These are phyloP conservation scores for Colletotrichum destructivum DNA, from an alignment of 2,329 filamentous ascomycete species.

Conservation along the genomic window DNA sequence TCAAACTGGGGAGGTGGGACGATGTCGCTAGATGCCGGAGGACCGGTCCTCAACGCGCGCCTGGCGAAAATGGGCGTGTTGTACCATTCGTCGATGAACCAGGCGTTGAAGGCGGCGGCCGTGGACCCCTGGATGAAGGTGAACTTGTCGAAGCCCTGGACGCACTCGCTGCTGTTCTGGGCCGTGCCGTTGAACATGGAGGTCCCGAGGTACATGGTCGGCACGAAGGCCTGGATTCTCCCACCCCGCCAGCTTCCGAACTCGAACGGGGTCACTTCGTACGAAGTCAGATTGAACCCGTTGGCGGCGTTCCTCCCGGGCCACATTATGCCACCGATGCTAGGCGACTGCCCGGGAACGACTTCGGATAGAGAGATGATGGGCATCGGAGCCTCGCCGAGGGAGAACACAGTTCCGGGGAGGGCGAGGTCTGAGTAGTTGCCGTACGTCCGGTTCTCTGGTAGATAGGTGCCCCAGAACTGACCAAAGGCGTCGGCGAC, in stretches of 20 bases:
- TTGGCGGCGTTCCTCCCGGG: constrained; percentile 47
- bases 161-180: constrained; percentile 48
- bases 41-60: constrained; percentile 38
- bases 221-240: constrained; percentile 49
- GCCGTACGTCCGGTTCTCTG: constrained; percentile 38
- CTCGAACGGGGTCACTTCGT: constrained; percentile 52
- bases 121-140: constrained; percentile 52
- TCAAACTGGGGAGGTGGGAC: constrained; percentile 33
- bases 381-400: constrained; percentile 48
- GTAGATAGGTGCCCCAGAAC: constrained; percentile 48
- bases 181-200: constrained; percentile 47
- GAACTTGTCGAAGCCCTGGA: constrained; percentile 50
- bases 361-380: constrained; percentile 49
- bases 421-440: constrained; percentile 47
- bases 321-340: constrained; percentile 48
- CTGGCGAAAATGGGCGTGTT: constrained; percentile 47
- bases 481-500: constrained; percentile 48
- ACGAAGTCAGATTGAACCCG: constrained; percentile 50
- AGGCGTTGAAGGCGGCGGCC: constrained; percentile 47
- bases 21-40: constrained; percentile 39
- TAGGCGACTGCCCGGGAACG: constrained; percentile 47
- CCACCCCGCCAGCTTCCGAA: constrained; percentile 52
- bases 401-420: constrained; percentile 40
- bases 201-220: constrained; percentile 49
- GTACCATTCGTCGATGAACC: constrained; percentile 49